Conservation (phyloP, 805 yeast species). For the Huiozyma naganishii region DNA sequence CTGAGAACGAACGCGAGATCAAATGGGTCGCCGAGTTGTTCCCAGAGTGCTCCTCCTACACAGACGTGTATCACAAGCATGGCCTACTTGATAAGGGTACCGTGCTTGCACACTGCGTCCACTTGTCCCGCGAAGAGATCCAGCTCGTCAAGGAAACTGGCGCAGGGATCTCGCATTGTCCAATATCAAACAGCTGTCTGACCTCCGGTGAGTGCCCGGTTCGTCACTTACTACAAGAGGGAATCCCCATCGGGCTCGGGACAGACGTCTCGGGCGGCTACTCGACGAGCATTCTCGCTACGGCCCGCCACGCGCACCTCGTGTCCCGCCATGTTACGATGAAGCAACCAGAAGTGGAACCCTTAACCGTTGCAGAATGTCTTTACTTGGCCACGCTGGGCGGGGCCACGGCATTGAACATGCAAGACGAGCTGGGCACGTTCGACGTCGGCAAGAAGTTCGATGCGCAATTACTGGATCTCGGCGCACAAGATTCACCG, state of each 20-base stretch:
- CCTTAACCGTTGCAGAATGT: constrained; percentile 58
- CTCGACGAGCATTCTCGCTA: constrained; percentile 50
- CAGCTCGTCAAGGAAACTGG: constrained; percentile 40
- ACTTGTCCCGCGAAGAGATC: constrained; percentile 56
- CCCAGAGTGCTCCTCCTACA: constrained; percentile 58
- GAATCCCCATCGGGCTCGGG: constrained; percentile 71
- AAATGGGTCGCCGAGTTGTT: constrained; percentile 61
- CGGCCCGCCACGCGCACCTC: constrained; percentile 58
- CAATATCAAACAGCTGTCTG: constrained; percentile 77
- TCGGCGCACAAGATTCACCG: constrained; percentile 41
- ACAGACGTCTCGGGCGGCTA: constrained; percentile 75
- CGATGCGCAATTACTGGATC: constrained; percentile 72
- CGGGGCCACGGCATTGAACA: constrained; percentile 68
- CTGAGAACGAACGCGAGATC: constrained; percentile 70
- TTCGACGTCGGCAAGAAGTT: constrained; percentile 71
- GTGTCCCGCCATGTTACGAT: constrained; percentile 65
- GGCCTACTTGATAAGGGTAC: constrained; percentile 55
- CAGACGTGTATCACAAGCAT: constrained; percentile 64
- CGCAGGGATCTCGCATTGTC: constrained; percentile 85
- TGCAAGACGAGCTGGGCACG: constrained; percentile 50
- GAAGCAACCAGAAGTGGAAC: constrained; percentile 31
- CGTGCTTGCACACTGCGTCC: constrained; percentile 83
- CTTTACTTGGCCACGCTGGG: constrained; percentile 78
- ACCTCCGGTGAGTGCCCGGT: constrained; percentile 88
- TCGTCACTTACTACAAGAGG: constrained; percentile 50